These are phyloP conservation scores for Silene latifolia DNA, from an alignment of 148 eudicot species.

Conservation along the genomic window DNA sequence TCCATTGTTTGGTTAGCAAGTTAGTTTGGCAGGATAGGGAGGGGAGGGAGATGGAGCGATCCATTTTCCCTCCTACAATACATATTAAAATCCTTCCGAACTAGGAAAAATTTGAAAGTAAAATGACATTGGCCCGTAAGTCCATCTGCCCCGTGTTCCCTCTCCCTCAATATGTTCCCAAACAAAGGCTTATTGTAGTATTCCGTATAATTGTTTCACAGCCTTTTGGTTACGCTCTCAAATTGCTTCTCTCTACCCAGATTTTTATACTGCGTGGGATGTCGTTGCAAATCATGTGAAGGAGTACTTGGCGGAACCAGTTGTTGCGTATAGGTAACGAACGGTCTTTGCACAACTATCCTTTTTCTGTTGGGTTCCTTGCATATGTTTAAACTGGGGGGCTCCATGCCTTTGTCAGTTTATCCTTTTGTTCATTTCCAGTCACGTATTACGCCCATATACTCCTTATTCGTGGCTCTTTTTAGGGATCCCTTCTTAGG, in stretches of 20 bases:
- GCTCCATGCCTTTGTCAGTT: background rate
- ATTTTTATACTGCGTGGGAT: constrained; percentile 93
- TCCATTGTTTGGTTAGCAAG: background rate
- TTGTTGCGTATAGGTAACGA: constrained; percentile 64
- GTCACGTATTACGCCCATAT: background rate
- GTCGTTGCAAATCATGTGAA: constrained; percentile 54
- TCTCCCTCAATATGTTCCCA: background rate
- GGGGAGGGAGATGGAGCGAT: background rate
- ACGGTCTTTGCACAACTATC: constrained; percentile 19
- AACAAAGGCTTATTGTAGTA: background rate
- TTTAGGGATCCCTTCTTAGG: background rate
- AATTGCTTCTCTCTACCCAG: constrained; percentile 33
- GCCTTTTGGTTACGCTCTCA: constrained; percentile 7
- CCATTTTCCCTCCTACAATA: no score
- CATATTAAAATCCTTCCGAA: background rate
- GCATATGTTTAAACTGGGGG: background rate
- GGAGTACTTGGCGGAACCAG: constrained; percentile 51
- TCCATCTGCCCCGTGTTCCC: background rate
- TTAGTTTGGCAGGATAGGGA: background rate
- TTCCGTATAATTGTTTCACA: background rate
- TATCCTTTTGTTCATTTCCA: background rate
- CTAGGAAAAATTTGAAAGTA: background rate
- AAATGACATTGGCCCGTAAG: background rate
- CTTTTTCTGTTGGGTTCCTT: background rate
- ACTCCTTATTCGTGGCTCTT: background rate